Base-by-base conservation (phyloP, 148 eudicot genomes). In the Gaultheria prostrata region DNA sequence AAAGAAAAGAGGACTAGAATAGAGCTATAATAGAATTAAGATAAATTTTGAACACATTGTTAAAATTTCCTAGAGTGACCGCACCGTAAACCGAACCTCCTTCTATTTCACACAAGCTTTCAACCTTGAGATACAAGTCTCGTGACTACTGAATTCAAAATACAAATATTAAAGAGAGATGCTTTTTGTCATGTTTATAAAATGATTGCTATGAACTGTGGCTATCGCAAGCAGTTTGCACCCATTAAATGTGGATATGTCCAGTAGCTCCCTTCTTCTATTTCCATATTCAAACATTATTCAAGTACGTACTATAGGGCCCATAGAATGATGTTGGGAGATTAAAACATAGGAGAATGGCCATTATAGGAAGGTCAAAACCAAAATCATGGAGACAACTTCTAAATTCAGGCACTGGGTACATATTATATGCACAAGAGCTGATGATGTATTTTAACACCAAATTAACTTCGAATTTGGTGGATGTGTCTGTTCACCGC, bases 381-480 rank as follows among this genome's bases (percentile, higher is more conserved):
- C 17, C 15, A 0, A 54, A 78, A 79, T 79, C 82, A 79, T 57
- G 82, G 70, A 59, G 81, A 56, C 81, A 78, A 57, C 81, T 79
- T 79, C 70, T 59, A 32, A 78, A 79, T 79, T 79, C 35, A 20
- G 81, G 10, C 35, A 79, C 11, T 3, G 63, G 65, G 30, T 3
- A 7, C 6, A 10, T 35, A 32, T 14, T 17, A 8, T n/a, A 4
- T 61, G 67, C 28, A 61, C 67, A 21, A 10, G n/a, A 56, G 17
- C 1, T 5, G 61, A 17, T 56, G 61, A 77, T 53, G 43, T 32
- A 26, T 8, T 8, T 54, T 78, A 78, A 12, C 61, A 53, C n/a
- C 26, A 32, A 53, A 54, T 67, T 45, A 63, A 65, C 26, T 81
- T 81, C 67, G 56, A 81, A 30, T 28, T 39, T 32, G 73, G 73